Evolutionary conservation across 495 filamentous ascomycete genomes (phyloP), one percentile per base, ranked within the genome.

Genomic region (Penicillium odoratum): DNA sequence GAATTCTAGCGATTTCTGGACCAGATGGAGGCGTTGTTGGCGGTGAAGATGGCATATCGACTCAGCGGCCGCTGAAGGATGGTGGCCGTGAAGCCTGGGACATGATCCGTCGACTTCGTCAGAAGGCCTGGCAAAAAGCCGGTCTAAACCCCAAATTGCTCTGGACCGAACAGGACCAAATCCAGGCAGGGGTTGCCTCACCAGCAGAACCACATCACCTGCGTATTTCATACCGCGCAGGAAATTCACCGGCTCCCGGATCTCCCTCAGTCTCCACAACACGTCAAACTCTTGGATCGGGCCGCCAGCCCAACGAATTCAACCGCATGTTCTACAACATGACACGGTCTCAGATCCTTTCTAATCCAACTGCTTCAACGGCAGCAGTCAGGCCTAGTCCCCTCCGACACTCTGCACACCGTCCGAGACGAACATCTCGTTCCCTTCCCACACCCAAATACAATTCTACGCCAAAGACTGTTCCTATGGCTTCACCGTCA

Each of bases 71-170:
- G 1, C 54, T 83, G 0, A 75, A 78, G 58, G 80, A 83, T 51
- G 80, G 80, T 11, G 80, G 80, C 1, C 73, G 76, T 47, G 81
- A 83, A 57, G 80, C 80, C 25, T 83, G 81, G 81, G 70, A 77
- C 31, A 80, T 83, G 81, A 76, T 83, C 30, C 75, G 74, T 49
- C 67, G 79, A 9, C 64, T 83, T 15, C 77, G 81, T 25, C 76
- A 78, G 43, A 78, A 81, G 53, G 78, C 73, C 51, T 80, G 77
- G 77, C 77, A 80, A 59, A 78, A 77, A 51, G 77, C 77, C 5
- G 77, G 77, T 0, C 68, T 80, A 6, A 69, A 80, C 56, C 77
- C 77, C 0, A 64, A 73, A 21, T 70, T 72, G 60, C 67, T 80
- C 13, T 80, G 77, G 77, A 78, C 77, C 7, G 77, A 80, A 56